Evolutionary conservation across 78 protist species (phyloP).

Genomic region (Monosiga brevicollis): DNA sequence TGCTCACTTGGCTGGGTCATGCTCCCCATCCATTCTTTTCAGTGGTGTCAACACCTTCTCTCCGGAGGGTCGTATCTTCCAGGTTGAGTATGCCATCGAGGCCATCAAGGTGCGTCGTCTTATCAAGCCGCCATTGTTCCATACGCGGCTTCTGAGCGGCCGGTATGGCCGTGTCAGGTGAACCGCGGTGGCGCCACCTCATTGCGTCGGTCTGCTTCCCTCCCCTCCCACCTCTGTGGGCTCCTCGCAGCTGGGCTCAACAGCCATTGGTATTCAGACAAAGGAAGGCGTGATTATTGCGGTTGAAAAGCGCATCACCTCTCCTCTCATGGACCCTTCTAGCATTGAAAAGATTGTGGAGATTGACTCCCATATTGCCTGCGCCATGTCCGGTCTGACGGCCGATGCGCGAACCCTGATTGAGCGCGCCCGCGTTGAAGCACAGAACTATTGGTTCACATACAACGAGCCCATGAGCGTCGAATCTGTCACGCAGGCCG

Average conservation of each 20-base stretch:
- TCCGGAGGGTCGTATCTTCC: conserved; percentile 98
- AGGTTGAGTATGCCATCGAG: conserved; percentile 96
- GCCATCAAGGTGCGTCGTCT: conserved; percentile 95
- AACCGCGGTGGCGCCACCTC: too few species aligned
- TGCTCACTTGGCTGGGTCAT: too few species aligned
- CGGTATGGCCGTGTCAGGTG: too few species aligned
- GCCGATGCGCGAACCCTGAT: conserved; percentile 97
- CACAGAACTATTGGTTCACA: conserved; percentile 94
- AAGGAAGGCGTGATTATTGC: conserved; percentile 96
- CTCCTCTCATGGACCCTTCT: conserved; percentile 85
- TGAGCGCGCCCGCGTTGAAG: conserved; percentile 92
- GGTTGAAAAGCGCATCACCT: conserved; percentile 91
- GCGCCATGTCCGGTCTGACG: conserved; percentile 90
- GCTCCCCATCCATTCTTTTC: too few species aligned
- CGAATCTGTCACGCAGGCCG: conserved; percentile 82
- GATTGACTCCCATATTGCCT: conserved; percentile 4
- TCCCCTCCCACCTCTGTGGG: too few species aligned
- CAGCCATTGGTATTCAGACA: conserved; percentile 95
- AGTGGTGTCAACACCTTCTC: conserved; percentile 98
- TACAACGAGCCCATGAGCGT: conserved; percentile 93
- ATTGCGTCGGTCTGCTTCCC: too few species aligned
- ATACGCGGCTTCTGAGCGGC: too few species aligned
- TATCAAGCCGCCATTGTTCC: neutral
- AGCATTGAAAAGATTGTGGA: conserved; percentile 42
- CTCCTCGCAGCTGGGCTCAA: conserved; percentile 78